Evolutionary conservation across 2,329 filamentous ascomycete genomes (phyloP).

Genomic region (Cladosporium phlei): DNA sequence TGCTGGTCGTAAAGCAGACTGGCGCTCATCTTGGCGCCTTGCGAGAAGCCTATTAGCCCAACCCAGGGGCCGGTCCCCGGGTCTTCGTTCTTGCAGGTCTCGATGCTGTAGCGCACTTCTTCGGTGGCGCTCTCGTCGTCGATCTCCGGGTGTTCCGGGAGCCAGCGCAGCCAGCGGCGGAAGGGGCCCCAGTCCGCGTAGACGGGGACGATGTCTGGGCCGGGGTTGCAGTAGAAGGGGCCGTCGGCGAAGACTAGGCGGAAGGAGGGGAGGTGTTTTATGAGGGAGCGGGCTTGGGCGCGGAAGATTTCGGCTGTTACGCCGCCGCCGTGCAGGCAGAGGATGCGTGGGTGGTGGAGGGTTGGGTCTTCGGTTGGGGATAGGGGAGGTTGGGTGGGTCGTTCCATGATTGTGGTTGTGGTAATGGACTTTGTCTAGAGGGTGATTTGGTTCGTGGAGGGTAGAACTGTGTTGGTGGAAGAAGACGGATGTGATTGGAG

Average conservation of each 20-base stretch:
- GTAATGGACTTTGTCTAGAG: no score
- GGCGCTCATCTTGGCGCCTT: slow-evolving; percentile 46
- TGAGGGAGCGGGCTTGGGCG: slow-evolving; percentile 59
- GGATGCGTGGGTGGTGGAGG: slow-evolving; percentile 55
- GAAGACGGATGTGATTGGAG: no score
- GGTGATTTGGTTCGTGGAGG: no score
- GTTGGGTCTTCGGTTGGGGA: slow-evolving; percentile 7
- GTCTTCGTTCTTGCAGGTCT: slow-evolving; percentile 44
- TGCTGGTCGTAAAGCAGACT: slow-evolving; percentile 56
- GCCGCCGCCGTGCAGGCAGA: slow-evolving; percentile 78
- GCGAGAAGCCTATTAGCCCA: slow-evolving; percentile 47
- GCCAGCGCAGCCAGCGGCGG: slow-evolving; percentile 59
- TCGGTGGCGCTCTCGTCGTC: slow-evolving; percentile 47
- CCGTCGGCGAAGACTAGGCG: slow-evolving; percentile 69
- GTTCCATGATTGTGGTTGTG: no score
- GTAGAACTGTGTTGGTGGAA: no score
- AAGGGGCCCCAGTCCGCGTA: slow-evolving; percentile 66
- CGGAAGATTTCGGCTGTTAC: slow-evolving; percentile 67
- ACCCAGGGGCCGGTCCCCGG: slow-evolving; percentile 45
- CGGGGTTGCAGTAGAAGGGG: slow-evolving; percentile 59
- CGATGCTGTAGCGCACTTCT: slow-evolving; percentile 43
- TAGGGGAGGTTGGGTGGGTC: no score
- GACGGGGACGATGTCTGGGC: slow-evolving; percentile 58
- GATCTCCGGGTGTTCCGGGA: slow-evolving; percentile 51
- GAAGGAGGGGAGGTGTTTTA: slow-evolving; percentile 53